Conservation (phyloP, 805 yeast genomes). For the Debaryomyces tyrocola region DNA sequence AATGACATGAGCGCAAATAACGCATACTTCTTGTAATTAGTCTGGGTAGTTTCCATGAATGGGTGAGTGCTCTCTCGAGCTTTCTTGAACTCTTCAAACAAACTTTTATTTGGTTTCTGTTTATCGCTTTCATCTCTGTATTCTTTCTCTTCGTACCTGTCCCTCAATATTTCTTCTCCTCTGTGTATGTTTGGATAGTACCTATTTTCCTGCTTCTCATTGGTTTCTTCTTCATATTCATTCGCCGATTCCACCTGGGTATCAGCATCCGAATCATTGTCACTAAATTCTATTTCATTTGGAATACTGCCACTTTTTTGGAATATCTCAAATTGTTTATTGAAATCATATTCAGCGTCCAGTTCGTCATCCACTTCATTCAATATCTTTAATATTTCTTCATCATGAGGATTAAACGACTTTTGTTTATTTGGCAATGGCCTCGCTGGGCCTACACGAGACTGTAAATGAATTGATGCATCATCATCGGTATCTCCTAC, state of each 20-base stretch:
- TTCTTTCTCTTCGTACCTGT: constrained; percentile 2
- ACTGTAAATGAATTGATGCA: constrained; percentile 39
- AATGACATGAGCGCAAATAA: constrained; percentile 2
- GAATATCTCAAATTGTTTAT: constrained; percentile 16
- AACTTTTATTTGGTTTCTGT: constrained; percentile 6
- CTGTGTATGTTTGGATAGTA: not conserved
- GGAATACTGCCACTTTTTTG: constrained; percentile 9
- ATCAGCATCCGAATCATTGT: constrained; percentile 4
- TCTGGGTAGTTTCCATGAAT: not conserved
- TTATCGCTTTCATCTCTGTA: not conserved
- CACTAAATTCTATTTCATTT: constrained; percentile 5
- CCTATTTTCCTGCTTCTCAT: constrained; percentile 6
- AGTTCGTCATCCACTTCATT: constrained; percentile 13
- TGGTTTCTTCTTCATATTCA: not conserved
- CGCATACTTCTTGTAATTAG: not conserved
- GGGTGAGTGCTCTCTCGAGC: constrained; percentile 4
- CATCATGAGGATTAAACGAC: constrained; percentile 9
- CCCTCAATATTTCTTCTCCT: constrained; percentile 4
- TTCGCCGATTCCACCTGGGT: constrained; percentile 1
- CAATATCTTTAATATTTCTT: constrained; percentile 18
- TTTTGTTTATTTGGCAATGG: constrained; percentile 24
- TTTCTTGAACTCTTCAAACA: constrained; percentile 9
- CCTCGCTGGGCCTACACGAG: constrained; percentile 36
- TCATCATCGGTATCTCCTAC: constrained; percentile 44
- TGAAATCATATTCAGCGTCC: constrained; percentile 12